Base-by-base conservation (phyloP, 2,329 filamentous ascomycete species). In the Didymella sp. region DNA sequence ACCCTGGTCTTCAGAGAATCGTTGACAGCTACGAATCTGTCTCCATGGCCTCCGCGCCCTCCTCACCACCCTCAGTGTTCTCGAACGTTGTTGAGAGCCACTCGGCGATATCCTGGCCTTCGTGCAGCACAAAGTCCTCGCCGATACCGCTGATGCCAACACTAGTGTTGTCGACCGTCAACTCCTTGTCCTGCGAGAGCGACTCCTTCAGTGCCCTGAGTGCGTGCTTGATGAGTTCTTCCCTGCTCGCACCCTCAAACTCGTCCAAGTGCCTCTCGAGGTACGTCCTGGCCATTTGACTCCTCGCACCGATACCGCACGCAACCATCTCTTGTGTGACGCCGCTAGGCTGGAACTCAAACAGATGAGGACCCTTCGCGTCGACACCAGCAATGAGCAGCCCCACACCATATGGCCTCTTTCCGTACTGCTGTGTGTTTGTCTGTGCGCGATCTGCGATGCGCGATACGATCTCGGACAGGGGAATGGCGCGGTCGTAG, bases 261-360 rank as follows among this genome's bases (percentile, higher is more conserved):
- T 87, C 81, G 62, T 96, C 93, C 60, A 97, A 80, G 79, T 97
- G 90, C 73, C 92, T 86, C 85, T 99, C 95, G 53, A 99, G 83
- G 79, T 99, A 99, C 62, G 95, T 99, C 73, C 95, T 84, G 22
- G 95, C 95, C 92, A 98, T 98, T 82, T 99, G 95, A 77, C 90
- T 95, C 69, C 95, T 85, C 44, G 95, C 95, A 50, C 95, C 95
- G 76, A 99, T 99, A 57, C 93, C 94, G 75, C 94, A 97, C 22
- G 95, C 95, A 46, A 90, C 77, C 92, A 98, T 98, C 85, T 99
- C 95, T 75, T 97, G 91, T 70, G 92, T 97, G 84, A 98, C 89
- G 44, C 95, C 95, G 51, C 87, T 91, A 11, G 95, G 95, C 81
- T 97, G 94, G 84, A 99, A 99, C 80, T 99, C 95, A 80, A 96